A percentile compares a stretch with the other conserved stretches of the same genome.
Conservation (phyloP, 345 rosid species). For the Jatropha curcas region DNA sequence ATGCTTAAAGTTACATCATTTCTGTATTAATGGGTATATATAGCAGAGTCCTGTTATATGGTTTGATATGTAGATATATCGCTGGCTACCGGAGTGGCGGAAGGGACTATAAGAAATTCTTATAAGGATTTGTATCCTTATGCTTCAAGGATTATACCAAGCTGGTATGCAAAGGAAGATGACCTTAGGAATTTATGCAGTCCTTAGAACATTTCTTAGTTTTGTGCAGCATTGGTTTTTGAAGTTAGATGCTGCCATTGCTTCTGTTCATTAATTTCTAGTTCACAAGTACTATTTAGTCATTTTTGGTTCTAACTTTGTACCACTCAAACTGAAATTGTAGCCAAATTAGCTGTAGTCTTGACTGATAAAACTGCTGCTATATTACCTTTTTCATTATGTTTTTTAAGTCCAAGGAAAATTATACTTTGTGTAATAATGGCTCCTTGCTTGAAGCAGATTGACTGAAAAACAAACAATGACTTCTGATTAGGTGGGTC, state of each 20-base stretch:
- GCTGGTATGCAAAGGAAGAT: constrained; percentile 33
- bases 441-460: too few relatives aligned
- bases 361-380: not conserved
- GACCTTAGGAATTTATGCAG: constrained; percentile 26
- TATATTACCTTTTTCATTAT: not conserved
- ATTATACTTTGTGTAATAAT: too few relatives aligned
- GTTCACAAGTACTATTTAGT: not conserved
- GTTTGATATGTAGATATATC: constrained; percentile 23
- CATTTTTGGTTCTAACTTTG: not conserved
- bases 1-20: too few relatives aligned
- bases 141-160: constrained; percentile 23
- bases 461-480: too few relatives aligned
- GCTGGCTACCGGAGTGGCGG: constrained; percentile 25
- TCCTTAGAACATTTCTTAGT: constrained; percentile 9
- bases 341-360: not conserved
- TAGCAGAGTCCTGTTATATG: not conserved
- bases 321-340: not conserved
- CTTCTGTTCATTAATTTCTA: not conserved
- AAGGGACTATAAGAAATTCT: constrained; percentile 28
- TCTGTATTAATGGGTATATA: not conserved
- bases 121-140: constrained; percentile 27
- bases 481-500: too few relatives aligned
- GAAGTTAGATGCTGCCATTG: not conserved
- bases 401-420: too few relatives aligned
- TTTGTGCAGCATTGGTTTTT: not conserved